Percentiles rank a stretch among this genome's conserved stretches.
These are phyloP conservation scores for Mortierella antarctica DNA, from an alignment of 192 early-diverging fungal species.

Conservation along the genomic window DNA sequence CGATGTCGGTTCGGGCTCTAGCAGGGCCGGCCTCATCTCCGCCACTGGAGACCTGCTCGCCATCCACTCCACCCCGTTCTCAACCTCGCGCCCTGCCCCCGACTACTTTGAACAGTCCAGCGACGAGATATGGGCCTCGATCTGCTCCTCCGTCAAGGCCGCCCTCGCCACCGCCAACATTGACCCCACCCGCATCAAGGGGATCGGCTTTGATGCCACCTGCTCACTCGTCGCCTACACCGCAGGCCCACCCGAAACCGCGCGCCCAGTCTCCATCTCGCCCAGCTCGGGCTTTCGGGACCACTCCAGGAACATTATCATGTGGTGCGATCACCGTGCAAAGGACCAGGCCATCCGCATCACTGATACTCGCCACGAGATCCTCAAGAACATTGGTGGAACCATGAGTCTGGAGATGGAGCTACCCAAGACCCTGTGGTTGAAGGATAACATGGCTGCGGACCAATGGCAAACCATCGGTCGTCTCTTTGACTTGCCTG, in stretches of 20 bases:
- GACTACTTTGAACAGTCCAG: conserved; percentile 77
- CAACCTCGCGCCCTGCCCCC: conserved; percentile 55
- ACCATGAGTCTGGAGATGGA: conserved; percentile 80
- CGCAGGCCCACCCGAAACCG: conserved; percentile 34
- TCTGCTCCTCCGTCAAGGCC: conserved; percentile 56
- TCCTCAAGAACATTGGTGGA: conserved; percentile 74
- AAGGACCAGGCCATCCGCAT: conserved; percentile 68
- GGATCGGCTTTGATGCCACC: conserved; percentile 84
- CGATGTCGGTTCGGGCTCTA: conserved; percentile 58
- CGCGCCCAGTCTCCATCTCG: conserved; percentile 62
- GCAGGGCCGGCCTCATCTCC: conserved; percentile 64
- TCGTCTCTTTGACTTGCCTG: conserved; percentile 78
- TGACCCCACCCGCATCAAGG: conserved; percentile 50
- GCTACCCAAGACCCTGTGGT: conserved; percentile 80
- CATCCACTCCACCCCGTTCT: conserved; percentile 56
- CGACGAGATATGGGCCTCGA: conserved; percentile 73
- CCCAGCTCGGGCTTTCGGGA: conserved; percentile 55
- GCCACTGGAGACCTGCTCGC: conserved; percentile 60
- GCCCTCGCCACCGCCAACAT: conserved; percentile 51
- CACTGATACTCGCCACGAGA: conserved; percentile 62
- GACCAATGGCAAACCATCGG: conserved; percentile 59
- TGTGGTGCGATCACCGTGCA: conserved; percentile 84
- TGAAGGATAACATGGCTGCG: conserved; percentile 65
- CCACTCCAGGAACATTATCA: conserved; percentile 67
- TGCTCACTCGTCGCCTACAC: conserved; percentile 75